Evolutionary conservation across 345 rosid species (phyloP).

Genomic region (Gynandropsis gynandra): DNA sequence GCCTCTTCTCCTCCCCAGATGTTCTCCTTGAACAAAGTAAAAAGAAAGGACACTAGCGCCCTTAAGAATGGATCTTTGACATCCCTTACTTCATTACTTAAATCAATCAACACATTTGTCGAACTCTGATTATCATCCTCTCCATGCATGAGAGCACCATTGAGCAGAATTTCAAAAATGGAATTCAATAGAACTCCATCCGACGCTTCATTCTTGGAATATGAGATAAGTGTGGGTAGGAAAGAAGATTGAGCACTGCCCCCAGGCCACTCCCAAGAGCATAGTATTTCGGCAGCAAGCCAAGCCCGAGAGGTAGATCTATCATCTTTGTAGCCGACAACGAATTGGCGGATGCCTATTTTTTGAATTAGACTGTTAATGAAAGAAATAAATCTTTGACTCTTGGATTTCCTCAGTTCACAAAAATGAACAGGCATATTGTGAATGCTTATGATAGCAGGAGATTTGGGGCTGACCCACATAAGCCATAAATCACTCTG

Average conservation of each 20-base stretch:
- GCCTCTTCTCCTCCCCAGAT: constrained; percentile 71
- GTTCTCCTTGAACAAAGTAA: constrained; percentile 53
- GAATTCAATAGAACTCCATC: constrained; percentile 47
- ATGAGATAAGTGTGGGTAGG: constrained; percentile 50
- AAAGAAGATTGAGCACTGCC: constrained; percentile 66
- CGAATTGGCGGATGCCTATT: constrained; percentile 52
- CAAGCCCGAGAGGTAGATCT: constrained; percentile 53
- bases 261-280: constrained; percentile 96
- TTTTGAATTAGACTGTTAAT: constrained; percentile 56
- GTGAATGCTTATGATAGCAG: constrained; percentile 19
- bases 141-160: constrained; percentile 72
- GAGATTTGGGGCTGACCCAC: constrained; percentile 49
- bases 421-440: constrained; percentile 18
- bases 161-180: constrained; percentile 62
- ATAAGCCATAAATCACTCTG: constrained; percentile 70
- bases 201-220: constrained; percentile 39
- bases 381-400: constrained; percentile 53
- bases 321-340: constrained; percentile 30
- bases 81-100: constrained; percentile 40
- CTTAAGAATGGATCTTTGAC: constrained; percentile 71
- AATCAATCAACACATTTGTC: constrained; percentile 36
- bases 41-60: constrained; percentile 61
- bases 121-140: constrained; percentile 28
- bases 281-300: constrained; percentile 84
- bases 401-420: constrained; percentile 39